phyloP scores from a whole-genome alignment of 2,329 filamentous ascomycete genomes.

The Ramichloridium luteum region DNA sequence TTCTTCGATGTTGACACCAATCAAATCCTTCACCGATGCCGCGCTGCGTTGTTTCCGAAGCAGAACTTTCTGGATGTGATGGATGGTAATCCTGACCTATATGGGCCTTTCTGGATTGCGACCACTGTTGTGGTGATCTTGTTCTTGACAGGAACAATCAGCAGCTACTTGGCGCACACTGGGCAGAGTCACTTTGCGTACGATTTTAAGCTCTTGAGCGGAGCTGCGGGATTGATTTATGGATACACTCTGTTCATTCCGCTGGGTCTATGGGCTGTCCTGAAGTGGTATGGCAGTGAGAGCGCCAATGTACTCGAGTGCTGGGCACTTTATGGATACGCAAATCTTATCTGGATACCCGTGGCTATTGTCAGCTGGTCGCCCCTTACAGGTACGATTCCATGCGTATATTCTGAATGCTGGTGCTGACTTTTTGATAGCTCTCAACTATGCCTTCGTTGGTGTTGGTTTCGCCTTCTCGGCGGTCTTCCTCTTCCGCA shows the following conservation, averaged over 20 bases:
- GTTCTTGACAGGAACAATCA: conserved; percentile 90
- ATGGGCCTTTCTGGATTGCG: conserved; percentile 97
- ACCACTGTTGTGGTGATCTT: conserved; percentile 93
- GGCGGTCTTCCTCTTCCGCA: conserved; percentile 72
- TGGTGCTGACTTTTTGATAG: conserved; percentile 17
- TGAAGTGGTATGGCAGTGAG: conserved; percentile 93
- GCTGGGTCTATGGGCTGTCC: conserved; percentile 68
- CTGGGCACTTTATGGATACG: conserved; percentile 90
- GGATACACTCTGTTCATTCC: conserved; percentile 83
- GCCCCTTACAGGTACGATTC: conserved; percentile 49
- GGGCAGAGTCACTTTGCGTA: conserved; percentile 67
- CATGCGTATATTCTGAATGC: background rate
- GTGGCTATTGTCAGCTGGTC: conserved; percentile 89
- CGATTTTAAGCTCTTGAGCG: conserved; percentile 80
- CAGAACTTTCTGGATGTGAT: conserved; percentile 94
- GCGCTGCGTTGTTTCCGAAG: conserved; percentile 77
- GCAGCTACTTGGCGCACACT: conserved; percentile 65
- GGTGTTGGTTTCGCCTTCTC: conserved; percentile 72
- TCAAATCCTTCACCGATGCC: conserved; percentile 76
- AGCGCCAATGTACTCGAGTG: conserved; percentile 88
- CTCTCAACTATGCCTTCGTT: conserved; percentile 90
- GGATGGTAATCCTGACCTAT: conserved; percentile 91
- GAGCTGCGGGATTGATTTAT: conserved; percentile 84
- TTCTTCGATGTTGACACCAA: conserved; percentile 98
- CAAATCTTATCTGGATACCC: conserved; percentile 93